These are phyloP conservation scores for Candida dubliniensis DNA, from an alignment of 1,139 yeast genomes.

Conservation along the genomic window DNA sequence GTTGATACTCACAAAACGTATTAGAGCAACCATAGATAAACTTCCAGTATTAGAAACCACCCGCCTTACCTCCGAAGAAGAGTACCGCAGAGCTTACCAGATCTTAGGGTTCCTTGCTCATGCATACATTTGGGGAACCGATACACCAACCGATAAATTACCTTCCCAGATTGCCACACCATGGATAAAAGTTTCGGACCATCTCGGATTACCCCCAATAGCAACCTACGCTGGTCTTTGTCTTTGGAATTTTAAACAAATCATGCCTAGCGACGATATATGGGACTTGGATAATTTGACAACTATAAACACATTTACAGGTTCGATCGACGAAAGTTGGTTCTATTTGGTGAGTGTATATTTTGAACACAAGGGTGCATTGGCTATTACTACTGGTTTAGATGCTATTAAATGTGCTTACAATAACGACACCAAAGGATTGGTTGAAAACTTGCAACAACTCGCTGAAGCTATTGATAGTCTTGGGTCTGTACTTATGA, in stretches of 20 bases:
- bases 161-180: slow-evolving; percentile 75
- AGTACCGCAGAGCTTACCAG: slow-evolving; percentile 78
- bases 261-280: slow-evolving; percentile 48
- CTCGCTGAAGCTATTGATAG: slow-evolving; percentile 77
- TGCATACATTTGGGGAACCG: slow-evolving; percentile 87
- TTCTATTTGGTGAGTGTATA: slow-evolving; percentile 85
- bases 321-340: slow-evolving; percentile 91
- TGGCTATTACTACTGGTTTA: slow-evolving; percentile 61
- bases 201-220: slow-evolving; percentile 76
- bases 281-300: slow-evolving; percentile 68
- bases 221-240: slow-evolving; percentile 87
- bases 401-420: slow-evolving; percentile 32
- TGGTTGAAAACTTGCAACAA: slow-evolving; percentile 51
- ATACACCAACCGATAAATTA: slow-evolving; percentile 61
- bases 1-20: slow-evolving; percentile 61
- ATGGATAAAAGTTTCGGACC: slow-evolving; percentile 55
- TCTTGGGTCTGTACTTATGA: slow-evolving; percentile 71
- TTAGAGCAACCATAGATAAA: slow-evolving; percentile 60
- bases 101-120: slow-evolving; percentile 77
- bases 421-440: slow-evolving; percentile 32
- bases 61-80: slow-evolving; percentile 42
- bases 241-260: slow-evolving; percentile 80
- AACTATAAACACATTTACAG: slow-evolving; percentile 83
- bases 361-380: slow-evolving; percentile 81
- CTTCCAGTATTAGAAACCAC: slow-evolving; percentile 55